phyloP scores from a whole-genome alignment of 2,329 filamentous ascomycete genomes.

The Rugonectria rugulosa region DNA sequence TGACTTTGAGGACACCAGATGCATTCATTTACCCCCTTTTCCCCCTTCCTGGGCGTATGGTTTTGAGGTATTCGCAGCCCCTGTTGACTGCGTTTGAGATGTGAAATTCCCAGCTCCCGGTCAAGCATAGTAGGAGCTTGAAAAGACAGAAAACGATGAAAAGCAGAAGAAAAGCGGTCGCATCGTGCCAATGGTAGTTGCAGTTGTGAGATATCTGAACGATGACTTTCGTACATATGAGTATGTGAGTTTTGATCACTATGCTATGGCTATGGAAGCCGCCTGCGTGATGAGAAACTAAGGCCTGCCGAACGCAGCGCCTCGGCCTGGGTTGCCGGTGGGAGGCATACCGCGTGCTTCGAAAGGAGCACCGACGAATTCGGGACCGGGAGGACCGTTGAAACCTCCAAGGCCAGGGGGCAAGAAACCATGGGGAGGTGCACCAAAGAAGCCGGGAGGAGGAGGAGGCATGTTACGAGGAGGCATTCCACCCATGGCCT shows the following conservation, averaged over 20 bases:
- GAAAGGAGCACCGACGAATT: constrained; percentile 57
- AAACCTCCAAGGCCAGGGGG: constrained; percentile 65
- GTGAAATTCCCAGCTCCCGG: too few species aligned
- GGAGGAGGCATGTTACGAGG: constrained; percentile 63
- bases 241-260: too few species aligned
- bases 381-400: constrained; percentile 58
- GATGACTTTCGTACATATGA: constrained; percentile 36
- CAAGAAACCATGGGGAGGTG: constrained; percentile 60
- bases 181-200: constrained; percentile 12
- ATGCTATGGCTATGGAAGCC: constrained; percentile 5
- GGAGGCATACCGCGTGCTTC: constrained; percentile 65
- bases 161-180: constrained; percentile 9
- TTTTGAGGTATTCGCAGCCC: too few species aligned
- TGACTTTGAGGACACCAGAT: too few species aligned
- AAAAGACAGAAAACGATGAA: neutral
- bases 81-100: too few species aligned
- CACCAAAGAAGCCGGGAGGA: constrained; percentile 65
- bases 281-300: constrained; percentile 20
- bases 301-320: constrained; percentile 44
- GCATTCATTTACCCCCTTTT: too few species aligned
- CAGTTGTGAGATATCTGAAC: constrained; percentile 25
- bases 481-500: constrained; percentile 58
- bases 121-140: too few species aligned
- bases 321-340: constrained; percentile 49
- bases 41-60: too few species aligned